Evolutionary conservation across 2,329 filamentous ascomycete species (phyloP), one percentile per base, ranked within the genome.

Genomic region (Lachnellula cervina): DNA sequence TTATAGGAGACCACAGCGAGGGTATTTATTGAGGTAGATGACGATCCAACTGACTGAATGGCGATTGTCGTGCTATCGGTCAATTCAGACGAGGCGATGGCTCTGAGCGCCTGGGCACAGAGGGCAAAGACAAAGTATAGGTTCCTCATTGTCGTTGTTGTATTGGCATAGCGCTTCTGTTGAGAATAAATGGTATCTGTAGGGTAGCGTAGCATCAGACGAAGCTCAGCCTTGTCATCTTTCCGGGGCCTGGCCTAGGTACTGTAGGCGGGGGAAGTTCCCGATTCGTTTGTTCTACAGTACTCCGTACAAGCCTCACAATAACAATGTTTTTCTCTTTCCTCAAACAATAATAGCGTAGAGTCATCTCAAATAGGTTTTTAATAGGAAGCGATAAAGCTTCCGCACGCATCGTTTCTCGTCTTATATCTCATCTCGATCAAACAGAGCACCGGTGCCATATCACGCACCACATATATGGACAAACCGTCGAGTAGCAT

Each of bases 1-100:
- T 83, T 77, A 74, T 81, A 85, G 57, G 75, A 71, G 57, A 86
- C 71, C 59, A 81, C 77, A 61, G 81, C 82, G 55, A 87, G 78
- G n/a, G 72, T 71, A 46, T 66, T 67, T 52, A 73, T 78, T 80
- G 70, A 84, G 71, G 59, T 34, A 5, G 59, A 58, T 13, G 59
- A 38, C 8, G 57, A 37, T 21, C 49, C 49, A 6, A 70, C 51
- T 6, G 63, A 52, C 60, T 69, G 66, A n/a, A 70, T 66, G 51
- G 62, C 68, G 51, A 69, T 59, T 11, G 59, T 63, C 40, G 62
- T 60, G 38, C 53, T 62, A 45, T 66, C 63, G 40, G 59, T 79
- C 57, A 74, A 75, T 43, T 69, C 67, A 48, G 74, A 71, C 43
- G 72, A 63, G 56, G 74, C 73, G 38, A 62, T 64, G 57, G 72